Base-by-base conservation (phyloP, 139 green algal genomes). In the Micractinium conductrix region DNA sequence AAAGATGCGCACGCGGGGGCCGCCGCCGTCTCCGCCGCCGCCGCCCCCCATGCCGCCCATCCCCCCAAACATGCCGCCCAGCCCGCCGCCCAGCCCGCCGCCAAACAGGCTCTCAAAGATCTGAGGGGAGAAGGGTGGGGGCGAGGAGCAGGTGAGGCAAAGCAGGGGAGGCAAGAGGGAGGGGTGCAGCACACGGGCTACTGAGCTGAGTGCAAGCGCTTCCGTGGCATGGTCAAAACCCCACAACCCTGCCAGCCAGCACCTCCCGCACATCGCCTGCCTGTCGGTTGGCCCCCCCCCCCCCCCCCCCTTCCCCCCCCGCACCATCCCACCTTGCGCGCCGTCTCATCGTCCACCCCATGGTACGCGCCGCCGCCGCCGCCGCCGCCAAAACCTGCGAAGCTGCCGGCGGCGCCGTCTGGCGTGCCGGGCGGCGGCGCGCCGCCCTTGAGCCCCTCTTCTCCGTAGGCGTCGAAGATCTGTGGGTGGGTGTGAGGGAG, bases 401-500 rank as follows among this genome's bases (percentile, higher is more conserved):
- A 38, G 62, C 80, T 72, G 6, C 21, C 80, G 7, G n/a, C 71
- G 21, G 26, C 69, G 37, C 58, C 75, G 45, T 35, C 45, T 14
- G 35, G 40, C 22, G 83, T 53, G 53, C 83, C 78, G 24, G 76
- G 82, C 22, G 87, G 87, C 24, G 84, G 84, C 40, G 68, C 60
- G 17, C 78, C 70, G 35, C 78, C 70, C 86, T 98, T 98, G 40
- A 99, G 67, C 0, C 96, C 97, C 78, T 99, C 97, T 88, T 99
- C 97, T 7, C 97, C 97, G 86, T 99, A 95, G 14, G 85, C 84
- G 82, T 99, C 97, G 75, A 99, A 99, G 26, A 99, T 96, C 30
- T n/a, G n/a, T n/a, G n/a, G n/a, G n/a, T n/a, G n/a, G n/a, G n/a
- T n/a, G n/a, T n/a, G n/a, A n/a, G n/a, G n/a, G n/a, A n/a, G n/a